Conservation (phyloP, 169 alveolate genomes). For the Theileria annulata region DNA sequence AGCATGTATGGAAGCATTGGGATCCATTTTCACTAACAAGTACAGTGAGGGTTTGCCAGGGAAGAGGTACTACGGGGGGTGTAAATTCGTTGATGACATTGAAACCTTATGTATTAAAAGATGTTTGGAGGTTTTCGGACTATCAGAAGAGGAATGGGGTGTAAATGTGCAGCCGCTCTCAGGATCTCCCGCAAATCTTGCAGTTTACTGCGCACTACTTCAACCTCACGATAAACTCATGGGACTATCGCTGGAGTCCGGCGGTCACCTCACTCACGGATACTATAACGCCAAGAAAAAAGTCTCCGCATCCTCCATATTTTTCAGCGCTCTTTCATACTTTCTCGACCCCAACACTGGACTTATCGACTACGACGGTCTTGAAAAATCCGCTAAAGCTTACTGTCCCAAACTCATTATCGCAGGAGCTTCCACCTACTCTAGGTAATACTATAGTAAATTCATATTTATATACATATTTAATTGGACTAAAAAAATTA, state of each 20-base stretch:
- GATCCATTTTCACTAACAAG: constrained; percentile 89
- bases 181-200: constrained; percentile 97
- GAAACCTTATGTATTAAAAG: constrained; percentile 89
- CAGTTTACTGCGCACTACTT: constrained; percentile 92
- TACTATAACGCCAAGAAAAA: constrained; percentile 85
- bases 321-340: constrained; percentile 92
- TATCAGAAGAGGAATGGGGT: constrained; percentile 94
- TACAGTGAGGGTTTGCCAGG: constrained; percentile 97
- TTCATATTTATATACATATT: constrained; percentile 70
- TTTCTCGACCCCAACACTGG: constrained; percentile 88
- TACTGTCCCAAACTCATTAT: constrained; percentile 75
- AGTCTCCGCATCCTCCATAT: constrained; percentile 92
- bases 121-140: constrained; percentile 91
- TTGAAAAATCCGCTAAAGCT: constrained; percentile 85
- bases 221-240: constrained; percentile 94
- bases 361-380: constrained; percentile 88
- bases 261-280: constrained; percentile 95
- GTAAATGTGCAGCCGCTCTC: constrained; percentile 96
- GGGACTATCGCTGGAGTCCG: constrained; percentile 95
- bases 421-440: constrained; percentile 78
- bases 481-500: constrained; percentile 52
- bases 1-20: constrained; percentile 90
- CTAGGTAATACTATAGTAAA: constrained; percentile 65
- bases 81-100: constrained; percentile 84
- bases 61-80: constrained; percentile 92